These are phyloP conservation scores for Lactuca saligna DNA, from an alignment of 129 eudicot species.

Conservation along the genomic window DNA sequence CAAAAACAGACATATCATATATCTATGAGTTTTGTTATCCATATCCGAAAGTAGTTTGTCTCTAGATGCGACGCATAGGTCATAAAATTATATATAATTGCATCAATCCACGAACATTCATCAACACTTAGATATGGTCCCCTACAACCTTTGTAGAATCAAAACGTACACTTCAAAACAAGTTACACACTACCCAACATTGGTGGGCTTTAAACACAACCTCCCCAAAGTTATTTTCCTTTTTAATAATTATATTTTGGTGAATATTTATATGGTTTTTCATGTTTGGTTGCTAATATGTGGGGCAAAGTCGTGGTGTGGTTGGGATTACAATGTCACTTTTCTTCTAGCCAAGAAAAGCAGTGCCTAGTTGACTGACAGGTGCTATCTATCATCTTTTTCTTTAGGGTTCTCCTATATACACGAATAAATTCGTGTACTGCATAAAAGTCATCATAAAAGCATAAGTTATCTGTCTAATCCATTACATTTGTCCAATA, in stretches of 20 bases:
- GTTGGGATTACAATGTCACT: slow-evolving; percentile 38
- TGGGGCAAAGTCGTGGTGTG: slow-evolving; percentile 24
- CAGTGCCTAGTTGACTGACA: slow-evolving; percentile 29
- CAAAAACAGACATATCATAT: slow-evolving; percentile 2
- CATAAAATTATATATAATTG: slow-evolving; percentile 8
- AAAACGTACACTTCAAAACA: slow-evolving; percentile 26
- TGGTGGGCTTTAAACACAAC: slow-evolving; percentile 34
- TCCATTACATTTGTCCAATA: too few relatives aligned
- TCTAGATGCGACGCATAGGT: slow-evolving; percentile 20
- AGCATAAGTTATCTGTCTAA: too few relatives aligned
- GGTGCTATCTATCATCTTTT: slow-evolving; percentile 23
- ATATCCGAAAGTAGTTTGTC: slow-evolving; percentile 16
- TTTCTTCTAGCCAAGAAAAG: slow-evolving; percentile 32
- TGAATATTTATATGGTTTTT: slow-evolving; percentile 14
- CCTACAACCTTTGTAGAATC: slow-evolving; percentile 48
- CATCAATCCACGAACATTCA: slow-evolving; percentile 39
- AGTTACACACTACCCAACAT: slow-evolving; percentile 32
- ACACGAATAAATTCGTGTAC: too few relatives aligned
- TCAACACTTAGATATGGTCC: slow-evolving; percentile 42
- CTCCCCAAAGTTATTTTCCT: slow-evolving; percentile 15
- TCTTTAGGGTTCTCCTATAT: too few relatives aligned
- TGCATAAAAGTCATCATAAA: too few relatives aligned
- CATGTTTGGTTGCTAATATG: slow-evolving; percentile 31
- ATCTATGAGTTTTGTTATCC: slow-evolving; percentile 3
- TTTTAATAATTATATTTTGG: slow-evolving; percentile 14